These are phyloP conservation scores for Cryptococcus sp. DNA, from an alignment of 1,284 basidiomycete genomes.

Conservation along the genomic window DNA sequence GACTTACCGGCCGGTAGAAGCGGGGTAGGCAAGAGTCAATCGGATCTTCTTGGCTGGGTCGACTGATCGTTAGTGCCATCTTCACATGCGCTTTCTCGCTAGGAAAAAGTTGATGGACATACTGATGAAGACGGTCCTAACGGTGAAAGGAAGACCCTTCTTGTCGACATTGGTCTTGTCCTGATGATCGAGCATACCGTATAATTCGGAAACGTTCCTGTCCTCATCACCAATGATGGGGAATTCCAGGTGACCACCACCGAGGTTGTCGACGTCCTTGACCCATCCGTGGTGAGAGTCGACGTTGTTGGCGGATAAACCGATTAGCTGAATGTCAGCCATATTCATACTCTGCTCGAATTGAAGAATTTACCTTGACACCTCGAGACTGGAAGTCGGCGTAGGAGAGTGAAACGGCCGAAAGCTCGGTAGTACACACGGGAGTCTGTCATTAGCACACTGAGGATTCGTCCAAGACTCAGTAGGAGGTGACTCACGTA, in stretches of 20 bases:
- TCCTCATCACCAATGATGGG: conserved; percentile 94
- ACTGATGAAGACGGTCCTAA: conserved; percentile 87
- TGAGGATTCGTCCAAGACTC: neutral
- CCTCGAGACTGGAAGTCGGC: conserved; percentile 79
- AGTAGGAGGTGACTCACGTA: conserved; percentile 30
- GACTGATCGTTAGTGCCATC: conserved; percentile 43
- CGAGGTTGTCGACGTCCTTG: conserved; percentile 79
- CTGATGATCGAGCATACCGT: conserved; percentile 86
- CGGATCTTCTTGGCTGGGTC: conserved; percentile 90
- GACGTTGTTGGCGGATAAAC: conserved; percentile 89
- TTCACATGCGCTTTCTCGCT: neutral
- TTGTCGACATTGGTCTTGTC: conserved; percentile 82
- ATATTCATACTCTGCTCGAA: too few species aligned
- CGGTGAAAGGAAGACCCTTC: conserved; percentile 65
- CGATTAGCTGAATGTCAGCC: conserved; percentile 56
- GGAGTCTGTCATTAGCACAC: conserved; percentile 29
- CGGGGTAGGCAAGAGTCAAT: conserved; percentile 84
- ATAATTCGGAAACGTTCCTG: conserved; percentile 69
- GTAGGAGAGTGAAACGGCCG: conserved; percentile 83
- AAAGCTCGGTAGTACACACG: conserved; percentile 93
- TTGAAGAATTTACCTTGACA: conserved; percentile 65
- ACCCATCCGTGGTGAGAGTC: conserved; percentile 85
- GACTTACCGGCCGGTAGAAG: conserved; percentile 61
- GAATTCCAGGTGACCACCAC: conserved; percentile 70
- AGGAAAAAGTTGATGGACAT: conserved; percentile 10